phyloP scores from a whole-genome alignment of 805 yeast genomes.

The Wickerhamomyces queroliae region DNA sequence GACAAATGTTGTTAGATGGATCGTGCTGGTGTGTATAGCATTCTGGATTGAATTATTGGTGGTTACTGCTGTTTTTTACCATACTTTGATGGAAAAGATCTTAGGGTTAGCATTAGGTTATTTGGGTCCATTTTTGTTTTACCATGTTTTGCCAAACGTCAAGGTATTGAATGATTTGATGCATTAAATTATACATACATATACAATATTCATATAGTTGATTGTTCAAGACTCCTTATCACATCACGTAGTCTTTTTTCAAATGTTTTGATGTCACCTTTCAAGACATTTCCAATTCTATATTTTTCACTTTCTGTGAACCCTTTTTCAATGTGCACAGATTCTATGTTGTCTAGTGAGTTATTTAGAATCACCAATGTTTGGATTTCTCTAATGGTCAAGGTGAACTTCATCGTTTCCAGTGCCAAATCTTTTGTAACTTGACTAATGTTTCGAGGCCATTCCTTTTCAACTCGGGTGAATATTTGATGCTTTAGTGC shows the following conservation, averaged over 20 bases:
- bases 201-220: no score
- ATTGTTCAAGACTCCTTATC: slow-evolving; percentile 9
- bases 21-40: slow-evolving; percentile 12
- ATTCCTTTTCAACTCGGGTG: slow-evolving; percentile 5
- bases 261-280: slow-evolving; percentile 12
- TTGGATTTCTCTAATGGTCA: slow-evolving; percentile 7
- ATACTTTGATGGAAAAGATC: slow-evolving; percentile 68
- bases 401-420: slow-evolving; percentile 12
- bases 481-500: slow-evolving; percentile 17
- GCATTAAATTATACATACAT: background rate
- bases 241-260: slow-evolving; percentile 12
- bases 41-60: slow-evolving; percentile 55
- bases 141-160: slow-evolving; percentile 19
- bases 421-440: slow-evolving; percentile 17
- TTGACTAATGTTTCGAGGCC: slow-evolving; percentile 6
- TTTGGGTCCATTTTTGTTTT: slow-evolving; percentile 41
- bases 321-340: slow-evolving; percentile 13
- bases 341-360: slow-evolving; percentile 9
- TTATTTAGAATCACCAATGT: slow-evolving; percentile 10
- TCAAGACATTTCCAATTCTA: slow-evolving; percentile 14
- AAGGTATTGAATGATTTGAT: background rate
- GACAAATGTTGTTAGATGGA: slow-evolving; percentile 10
- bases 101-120: slow-evolving; percentile 65
- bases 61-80: slow-evolving; percentile 81
- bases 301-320: slow-evolving; percentile 16